Evolutionary conservation across 805 yeast species (phyloP).

Genomic region (Yarrowia divulgata): DNA sequence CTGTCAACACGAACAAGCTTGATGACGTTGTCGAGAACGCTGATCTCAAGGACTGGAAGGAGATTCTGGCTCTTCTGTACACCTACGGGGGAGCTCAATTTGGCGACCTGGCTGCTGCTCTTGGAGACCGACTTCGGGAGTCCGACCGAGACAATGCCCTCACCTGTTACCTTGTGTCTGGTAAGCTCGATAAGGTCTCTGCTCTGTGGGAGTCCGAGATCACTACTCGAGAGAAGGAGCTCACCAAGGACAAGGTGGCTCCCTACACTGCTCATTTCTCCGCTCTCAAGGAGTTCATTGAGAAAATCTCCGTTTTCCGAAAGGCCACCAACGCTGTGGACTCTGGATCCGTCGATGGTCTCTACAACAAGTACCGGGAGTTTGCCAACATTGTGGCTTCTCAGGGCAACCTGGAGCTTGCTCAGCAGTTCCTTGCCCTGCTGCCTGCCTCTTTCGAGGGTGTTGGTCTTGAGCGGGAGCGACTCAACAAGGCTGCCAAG

Average conservation of each 20-base stretch:
- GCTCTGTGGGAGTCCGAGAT: slow-evolving; percentile 85
- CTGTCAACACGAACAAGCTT: slow-evolving; percentile 59
- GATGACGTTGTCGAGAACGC: slow-evolving; percentile 79
- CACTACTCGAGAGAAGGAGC: slow-evolving; percentile 55
- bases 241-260: slow-evolving; percentile 53
- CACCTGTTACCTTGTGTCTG: slow-evolving; percentile 78
- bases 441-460: slow-evolving; percentile 79
- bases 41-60: slow-evolving; percentile 82
- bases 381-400: slow-evolving; percentile 81
- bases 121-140: slow-evolving; percentile 78
- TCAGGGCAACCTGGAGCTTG: slow-evolving; percentile 83
- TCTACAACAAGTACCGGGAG: slow-evolving; percentile 74
- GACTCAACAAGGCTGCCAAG: slow-evolving; percentile 73
- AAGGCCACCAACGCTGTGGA: slow-evolving; percentile 52
- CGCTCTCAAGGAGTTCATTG: slow-evolving; percentile 81
- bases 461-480: slow-evolving; percentile 79
- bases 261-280: slow-evolving; percentile 84
- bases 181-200: slow-evolving; percentile 78
- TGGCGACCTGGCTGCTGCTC: slow-evolving; percentile 61
- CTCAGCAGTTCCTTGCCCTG: slow-evolving; percentile 69
- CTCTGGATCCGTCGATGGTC: slow-evolving; percentile 44
- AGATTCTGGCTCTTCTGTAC: slow-evolving; percentile 72
- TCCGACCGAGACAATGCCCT: slow-evolving; percentile 76
- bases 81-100: slow-evolving; percentile 58
- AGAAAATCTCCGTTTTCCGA: slow-evolving; percentile 79